Base-by-base conservation (phyloP, 805 yeast species). In the Ogataea nonfermentans region DNA sequence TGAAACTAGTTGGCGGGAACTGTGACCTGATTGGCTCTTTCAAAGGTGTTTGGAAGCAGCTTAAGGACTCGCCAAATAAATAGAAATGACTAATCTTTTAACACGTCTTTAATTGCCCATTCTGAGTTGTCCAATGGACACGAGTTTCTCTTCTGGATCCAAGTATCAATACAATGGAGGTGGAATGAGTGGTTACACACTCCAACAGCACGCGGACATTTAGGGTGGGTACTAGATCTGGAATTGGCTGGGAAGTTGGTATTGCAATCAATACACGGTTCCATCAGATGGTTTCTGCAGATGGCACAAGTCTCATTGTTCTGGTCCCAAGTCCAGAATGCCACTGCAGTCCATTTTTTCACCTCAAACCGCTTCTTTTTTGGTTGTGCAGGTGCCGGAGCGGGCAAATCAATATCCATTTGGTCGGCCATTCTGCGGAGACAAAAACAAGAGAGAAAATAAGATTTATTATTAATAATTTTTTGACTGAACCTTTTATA, bases 271-370 rank as follows among this genome's bases (percentile, higher is more conserved):
- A 93, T 85, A 62, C 99, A 93, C 12, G 93, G 93, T 57, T 93
- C 99, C 99, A 93, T 93, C 51, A 93, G 75, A 65, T 91, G 97
- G 64, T 91, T 93, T 60, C 98, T 77, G 73, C 99, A 93, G 61
- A 93, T 93, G 27, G 99, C 98, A 71, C 99, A 93, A 40, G 87
- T 88, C 49, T 95, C 99, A 40, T 56, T 58, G 40, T 56, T 70
- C 68, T 57, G 70, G 67, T 75, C 96, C 99, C 99, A 93, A 0
- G 97, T 88, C 99, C 99, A 93, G 61, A 93, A 88, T n/a, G 98
- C 98, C 34, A 93, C 99, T 0, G 98, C 98, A 10, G 96, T 89
- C 98, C 99, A 91, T 70, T 90, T 93, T 60, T 88, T 86, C 28
- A 93, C 90, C 61, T 91, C 97, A 55, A 93, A 90, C 53, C 86